Evolutionary conservation across 805 yeast species (phyloP).

Genomic region (Candida easanensis): DNA sequence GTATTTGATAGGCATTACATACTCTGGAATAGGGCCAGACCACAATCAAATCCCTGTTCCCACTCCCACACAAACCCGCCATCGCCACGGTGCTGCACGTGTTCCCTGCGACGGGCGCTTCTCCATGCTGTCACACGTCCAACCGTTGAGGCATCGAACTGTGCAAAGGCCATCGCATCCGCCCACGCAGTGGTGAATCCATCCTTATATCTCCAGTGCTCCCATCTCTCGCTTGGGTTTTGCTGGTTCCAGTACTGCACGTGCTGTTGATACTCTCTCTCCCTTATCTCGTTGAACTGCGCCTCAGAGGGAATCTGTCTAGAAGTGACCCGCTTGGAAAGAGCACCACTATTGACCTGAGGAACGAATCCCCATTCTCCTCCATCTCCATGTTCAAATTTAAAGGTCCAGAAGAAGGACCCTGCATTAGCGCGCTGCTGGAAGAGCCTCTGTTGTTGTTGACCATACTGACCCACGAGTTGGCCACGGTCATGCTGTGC

Average conservation of each 20-base stretch:
- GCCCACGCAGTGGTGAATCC: slow-evolving; percentile 77
- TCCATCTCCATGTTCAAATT: slow-evolving; percentile 84
- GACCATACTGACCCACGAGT: slow-evolving; percentile 62
- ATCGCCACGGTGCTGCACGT: slow-evolving; percentile 51
- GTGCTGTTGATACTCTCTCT: slow-evolving; percentile 45
- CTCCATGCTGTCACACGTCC: slow-evolving; percentile 79
- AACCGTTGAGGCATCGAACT: slow-evolving; percentile 62
- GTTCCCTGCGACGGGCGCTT: slow-evolving; percentile 58
- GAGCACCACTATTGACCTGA: slow-evolving; percentile 63
- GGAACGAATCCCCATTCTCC: slow-evolving; percentile 95
- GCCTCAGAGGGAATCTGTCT: slow-evolving; percentile 37
- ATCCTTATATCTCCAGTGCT: slow-evolving; percentile 77
- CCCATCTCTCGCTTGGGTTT: slow-evolving; percentile 59
- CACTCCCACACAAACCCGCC: slow-evolving; percentile 77
- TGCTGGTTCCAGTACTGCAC: slow-evolving; percentile 63
- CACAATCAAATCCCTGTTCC: slow-evolving; percentile 81
- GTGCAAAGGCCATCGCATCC: slow-evolving; percentile 68
- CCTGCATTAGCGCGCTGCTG: slow-evolving; percentile 61
- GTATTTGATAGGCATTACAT: not conserved
- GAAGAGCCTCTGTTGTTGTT: slow-evolving; percentile 47
- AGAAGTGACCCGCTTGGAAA: slow-evolving; percentile 36
- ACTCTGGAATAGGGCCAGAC: slow-evolving; percentile 31
- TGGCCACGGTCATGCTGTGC: slow-evolving; percentile 45
- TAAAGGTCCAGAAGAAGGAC: slow-evolving; percentile 85
- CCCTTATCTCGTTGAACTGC: slow-evolving; percentile 39